A percentile compares a stretch with the other conserved stretches of the same genome.
Evolutionary conservation across 192 early-diverging fungal species (phyloP).

Genomic region (Backusella macrospora): DNA sequence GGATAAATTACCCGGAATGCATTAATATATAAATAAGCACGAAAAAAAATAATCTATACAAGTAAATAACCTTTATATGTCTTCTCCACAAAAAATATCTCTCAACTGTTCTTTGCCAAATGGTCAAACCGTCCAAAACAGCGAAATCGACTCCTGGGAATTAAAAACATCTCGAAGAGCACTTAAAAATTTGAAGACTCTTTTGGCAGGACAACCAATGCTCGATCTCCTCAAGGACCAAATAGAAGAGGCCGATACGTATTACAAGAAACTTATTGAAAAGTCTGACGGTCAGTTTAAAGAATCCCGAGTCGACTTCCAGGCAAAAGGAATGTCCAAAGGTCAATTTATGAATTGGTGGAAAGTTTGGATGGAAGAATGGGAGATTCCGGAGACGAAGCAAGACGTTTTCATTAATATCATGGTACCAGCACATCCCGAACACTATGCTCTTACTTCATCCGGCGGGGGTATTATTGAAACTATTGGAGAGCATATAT

Average conservation of each 20-base stretch:
- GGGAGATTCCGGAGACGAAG: background rate
- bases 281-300: background rate
- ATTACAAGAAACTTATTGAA: background rate
- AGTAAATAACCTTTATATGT: too few species aligned
- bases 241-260: background rate
- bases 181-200: background rate
- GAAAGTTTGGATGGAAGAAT: background rate
- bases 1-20: too few species aligned
- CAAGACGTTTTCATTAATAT: background rate
- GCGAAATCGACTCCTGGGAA: background rate
- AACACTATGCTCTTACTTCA: background rate
- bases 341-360: background rate
- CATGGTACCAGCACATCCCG: background rate
- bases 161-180: background rate
- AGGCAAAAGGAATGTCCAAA: background rate
- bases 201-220: background rate
- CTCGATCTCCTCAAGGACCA: background rate
- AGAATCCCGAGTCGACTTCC: background rate
- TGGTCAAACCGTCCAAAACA: background rate
- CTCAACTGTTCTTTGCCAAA: too few species aligned
- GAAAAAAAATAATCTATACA: too few species aligned
- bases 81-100: too few species aligned
- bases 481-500: background rate
- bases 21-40: too few species aligned
- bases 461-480: background rate